phyloP scores from a whole-genome alignment of 257 asterid species.

The Nicotiana knightiana region DNA sequence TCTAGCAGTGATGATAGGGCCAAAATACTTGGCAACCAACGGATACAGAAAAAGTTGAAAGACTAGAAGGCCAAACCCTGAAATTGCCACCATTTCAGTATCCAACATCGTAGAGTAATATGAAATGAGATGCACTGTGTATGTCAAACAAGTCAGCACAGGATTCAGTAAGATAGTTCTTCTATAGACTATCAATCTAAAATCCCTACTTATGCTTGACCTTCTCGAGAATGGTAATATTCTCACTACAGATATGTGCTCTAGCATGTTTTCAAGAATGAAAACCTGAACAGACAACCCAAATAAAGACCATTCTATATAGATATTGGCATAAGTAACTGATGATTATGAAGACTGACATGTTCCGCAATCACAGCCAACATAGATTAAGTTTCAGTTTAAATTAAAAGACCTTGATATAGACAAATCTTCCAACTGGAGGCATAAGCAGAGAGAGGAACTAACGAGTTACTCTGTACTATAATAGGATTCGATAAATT shows the following conservation, averaged over 20 bases:
- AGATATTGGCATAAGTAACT: neutral
- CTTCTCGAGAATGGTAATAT: neutral
- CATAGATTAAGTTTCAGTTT: neutral
- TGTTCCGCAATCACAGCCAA: neutral
- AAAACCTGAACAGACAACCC: neutral
- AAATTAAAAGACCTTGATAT: neutral
- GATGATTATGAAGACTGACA: neutral
- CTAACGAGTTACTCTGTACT: neutral
- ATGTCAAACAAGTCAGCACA: neutral
- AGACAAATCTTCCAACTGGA: neutral
- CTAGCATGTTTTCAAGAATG: neutral
- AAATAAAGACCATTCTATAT: neutral
- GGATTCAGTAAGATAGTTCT: neutral
- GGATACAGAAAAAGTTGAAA: conserved; percentile 64
- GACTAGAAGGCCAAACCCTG: conserved; percentile 71
- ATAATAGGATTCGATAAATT: neutral
- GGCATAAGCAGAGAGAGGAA: neutral
- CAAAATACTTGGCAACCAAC: conserved; percentile 42
- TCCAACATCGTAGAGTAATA: neutral
- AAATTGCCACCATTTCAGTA: conserved; percentile 13
- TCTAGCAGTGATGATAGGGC: conserved; percentile 54
- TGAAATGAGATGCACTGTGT: neutral
- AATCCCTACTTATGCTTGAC: neutral
- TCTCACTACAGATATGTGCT: neutral
- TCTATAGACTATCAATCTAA: neutral